phyloP scores from a whole-genome alignment of 148 eudicot species.

The Nyssa sinensis region DNA sequence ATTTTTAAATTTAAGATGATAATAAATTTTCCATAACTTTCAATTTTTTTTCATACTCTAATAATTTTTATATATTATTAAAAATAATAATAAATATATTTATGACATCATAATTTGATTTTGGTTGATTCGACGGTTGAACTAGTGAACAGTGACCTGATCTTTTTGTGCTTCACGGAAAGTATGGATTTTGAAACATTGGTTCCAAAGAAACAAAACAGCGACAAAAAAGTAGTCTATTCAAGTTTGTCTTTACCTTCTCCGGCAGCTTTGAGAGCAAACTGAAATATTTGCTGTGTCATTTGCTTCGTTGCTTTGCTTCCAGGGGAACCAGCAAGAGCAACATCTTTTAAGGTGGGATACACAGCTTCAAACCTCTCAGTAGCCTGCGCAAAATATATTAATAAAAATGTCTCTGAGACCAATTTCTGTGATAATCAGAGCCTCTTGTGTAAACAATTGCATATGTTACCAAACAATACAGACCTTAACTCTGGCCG shows the following conservation, averaged over 20 bases:
- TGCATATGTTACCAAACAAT: background rate
- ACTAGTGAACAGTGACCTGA: too few relatives aligned
- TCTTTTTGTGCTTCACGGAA: too few relatives aligned
- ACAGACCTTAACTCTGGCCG: constrained; percentile 52
- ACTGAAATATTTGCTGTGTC: constrained; percentile 34
- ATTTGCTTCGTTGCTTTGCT: constrained; percentile 60
- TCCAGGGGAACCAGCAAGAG: constrained; percentile 56
- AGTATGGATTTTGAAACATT: too few relatives aligned
- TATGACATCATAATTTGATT: too few relatives aligned
- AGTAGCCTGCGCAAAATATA: constrained; percentile 38
- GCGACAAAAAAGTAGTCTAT: background rate
- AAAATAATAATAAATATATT: too few relatives aligned
- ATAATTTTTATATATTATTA: too few relatives aligned
- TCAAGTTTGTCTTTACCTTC: constrained; percentile 33
- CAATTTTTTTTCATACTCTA: too few relatives aligned
- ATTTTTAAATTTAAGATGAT: too few relatives aligned
- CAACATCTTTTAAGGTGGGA: constrained; percentile 55
- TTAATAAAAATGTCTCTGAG: background rate
- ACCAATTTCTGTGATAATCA: background rate
- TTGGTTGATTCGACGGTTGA: too few relatives aligned
- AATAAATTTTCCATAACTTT: too few relatives aligned
- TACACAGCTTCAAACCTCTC: constrained; percentile 72
- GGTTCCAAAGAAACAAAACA: background rate
- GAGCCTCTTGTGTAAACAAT: background rate
- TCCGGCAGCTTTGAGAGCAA: constrained; percentile 46